Evolutionary conservation across 2,329 filamentous ascomycete species (phyloP).

Genomic region (Claviceps sp.): DNA sequence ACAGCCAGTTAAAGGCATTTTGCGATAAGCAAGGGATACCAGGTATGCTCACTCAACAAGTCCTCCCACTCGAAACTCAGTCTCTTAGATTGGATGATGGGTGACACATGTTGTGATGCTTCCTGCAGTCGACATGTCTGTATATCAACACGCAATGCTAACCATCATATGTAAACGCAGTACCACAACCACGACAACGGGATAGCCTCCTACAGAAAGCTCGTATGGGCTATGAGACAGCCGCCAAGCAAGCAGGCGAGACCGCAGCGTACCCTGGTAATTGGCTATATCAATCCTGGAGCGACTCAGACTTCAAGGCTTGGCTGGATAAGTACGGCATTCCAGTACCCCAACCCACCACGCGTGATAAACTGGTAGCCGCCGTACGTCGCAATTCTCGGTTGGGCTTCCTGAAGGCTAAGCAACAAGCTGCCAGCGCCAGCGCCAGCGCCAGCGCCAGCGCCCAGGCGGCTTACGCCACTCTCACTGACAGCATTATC

Average conservation of each 20-base stretch:
- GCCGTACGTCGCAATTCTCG: slow-evolving; percentile 83
- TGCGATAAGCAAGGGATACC: slow-evolving; percentile 79
- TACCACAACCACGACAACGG: slow-evolving; percentile 74
- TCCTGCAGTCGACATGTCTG: neutral
- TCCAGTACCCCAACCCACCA: slow-evolving; percentile 70
- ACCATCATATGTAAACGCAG: slow-evolving; percentile 19
- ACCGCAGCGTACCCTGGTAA: slow-evolving; percentile 78
- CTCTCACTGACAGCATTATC: slow-evolving; percentile 70
- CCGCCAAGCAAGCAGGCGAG: slow-evolving; percentile 63
- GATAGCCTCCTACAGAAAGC: slow-evolving; percentile 67
- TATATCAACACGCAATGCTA: neutral
- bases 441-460: slow-evolving; percentile 48
- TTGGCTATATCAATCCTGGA: slow-evolving; percentile 88
- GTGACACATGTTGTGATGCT: neutral
- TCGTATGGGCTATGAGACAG: slow-evolving; percentile 66
- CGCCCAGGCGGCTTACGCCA: slow-evolving; percentile 56
- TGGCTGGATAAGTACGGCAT: slow-evolving; percentile 86
- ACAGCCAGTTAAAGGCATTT: slow-evolving; percentile 87
- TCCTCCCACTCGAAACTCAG: no score
- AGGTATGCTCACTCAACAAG: slow-evolving; percentile 21
- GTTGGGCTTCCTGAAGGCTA: slow-evolving; percentile 56
- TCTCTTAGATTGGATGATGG: neutral
- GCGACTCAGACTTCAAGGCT: slow-evolving; percentile 82
- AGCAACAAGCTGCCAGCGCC: slow-evolving; percentile 45
- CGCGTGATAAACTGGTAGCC: slow-evolving; percentile 78